Conservation (phyloP, 176 grass and related monocot species). For the Aegilops tauschii region DNA sequence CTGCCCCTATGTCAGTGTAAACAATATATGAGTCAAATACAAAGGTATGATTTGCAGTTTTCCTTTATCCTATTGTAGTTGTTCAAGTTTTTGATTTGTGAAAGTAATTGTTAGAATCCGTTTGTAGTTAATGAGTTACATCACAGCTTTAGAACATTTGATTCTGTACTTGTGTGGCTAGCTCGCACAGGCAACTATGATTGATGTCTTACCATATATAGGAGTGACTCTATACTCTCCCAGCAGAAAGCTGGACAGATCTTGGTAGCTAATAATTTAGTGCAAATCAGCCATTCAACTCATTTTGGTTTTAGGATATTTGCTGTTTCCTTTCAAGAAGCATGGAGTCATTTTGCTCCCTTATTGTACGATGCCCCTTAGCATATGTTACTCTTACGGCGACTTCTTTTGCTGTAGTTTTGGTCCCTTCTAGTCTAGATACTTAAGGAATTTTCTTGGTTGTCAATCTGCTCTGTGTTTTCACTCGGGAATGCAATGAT, state of each 20-base stretch:
- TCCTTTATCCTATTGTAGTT: background rate
- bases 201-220: constrained; percentile 4
- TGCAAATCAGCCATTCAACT: constrained; percentile 10
- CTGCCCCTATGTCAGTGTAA: constrained; percentile 13
- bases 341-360: background rate
- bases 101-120: background rate
- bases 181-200: background rate
- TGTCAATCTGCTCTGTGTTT: background rate
- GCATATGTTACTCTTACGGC: background rate
- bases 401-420: background rate
- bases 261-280: background rate
- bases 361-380: background rate
- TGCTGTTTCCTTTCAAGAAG: background rate
- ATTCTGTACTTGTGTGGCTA: background rate
- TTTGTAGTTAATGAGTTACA: background rate
- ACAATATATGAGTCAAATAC: constrained; percentile 19
- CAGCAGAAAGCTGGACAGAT: background rate
- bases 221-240: background rate
- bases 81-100: background rate
- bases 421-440: background rate
- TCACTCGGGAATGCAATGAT: background rate
- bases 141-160: background rate
- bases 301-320: constrained; percentile 1
- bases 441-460: background rate
- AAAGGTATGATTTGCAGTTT: constrained; percentile 8